Evolutionary conservation across 208 protist genomes (phyloP).

Genomic region (Trypanosoma theileri): DNA sequence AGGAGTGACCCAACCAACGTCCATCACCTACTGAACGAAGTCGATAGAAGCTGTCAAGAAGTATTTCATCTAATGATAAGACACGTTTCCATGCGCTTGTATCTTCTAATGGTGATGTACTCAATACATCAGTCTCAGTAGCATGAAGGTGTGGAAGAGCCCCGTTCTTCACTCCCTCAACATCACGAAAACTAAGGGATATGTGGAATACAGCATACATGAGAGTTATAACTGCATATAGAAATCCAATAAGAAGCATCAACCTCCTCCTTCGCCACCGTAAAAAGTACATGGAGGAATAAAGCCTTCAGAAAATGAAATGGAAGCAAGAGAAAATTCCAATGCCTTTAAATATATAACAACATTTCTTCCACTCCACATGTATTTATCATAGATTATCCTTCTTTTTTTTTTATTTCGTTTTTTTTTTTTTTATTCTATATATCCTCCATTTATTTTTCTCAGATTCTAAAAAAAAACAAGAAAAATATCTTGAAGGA

Average conservation of each 20-base stretch:
- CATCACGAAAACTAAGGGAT: not conserved
- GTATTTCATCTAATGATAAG: not conserved
- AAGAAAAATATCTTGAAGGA: no score
- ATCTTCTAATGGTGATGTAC: not conserved
- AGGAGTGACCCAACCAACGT: slow-evolving; percentile 21
- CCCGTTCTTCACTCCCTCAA: not conserved
- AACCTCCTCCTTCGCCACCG: not conserved
- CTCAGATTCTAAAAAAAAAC: no score
- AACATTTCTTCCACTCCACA: no score
- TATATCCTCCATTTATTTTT: no score
- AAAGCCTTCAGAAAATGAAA: slow-evolving; percentile 1
- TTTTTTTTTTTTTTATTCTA: no score
- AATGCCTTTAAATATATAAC: no score
- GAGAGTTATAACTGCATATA: slow-evolving; percentile 13
- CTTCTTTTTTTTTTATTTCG: no score
- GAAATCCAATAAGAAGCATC: not conserved
- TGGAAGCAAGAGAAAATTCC: slow-evolving; percentile 18
- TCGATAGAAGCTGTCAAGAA: slow-evolving; percentile 6
- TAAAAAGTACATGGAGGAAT: not conserved
- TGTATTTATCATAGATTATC: no score
- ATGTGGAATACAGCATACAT: not conserved
- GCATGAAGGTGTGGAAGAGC: not conserved
- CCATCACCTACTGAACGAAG: slow-evolving; percentile 11
- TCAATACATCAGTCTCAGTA: not conserved
- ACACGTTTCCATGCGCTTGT: slow-evolving; percentile 1